Conservation (phyloP, 352 stramenopile species). For the Phytopythium cucurbitacearum region DNA sequence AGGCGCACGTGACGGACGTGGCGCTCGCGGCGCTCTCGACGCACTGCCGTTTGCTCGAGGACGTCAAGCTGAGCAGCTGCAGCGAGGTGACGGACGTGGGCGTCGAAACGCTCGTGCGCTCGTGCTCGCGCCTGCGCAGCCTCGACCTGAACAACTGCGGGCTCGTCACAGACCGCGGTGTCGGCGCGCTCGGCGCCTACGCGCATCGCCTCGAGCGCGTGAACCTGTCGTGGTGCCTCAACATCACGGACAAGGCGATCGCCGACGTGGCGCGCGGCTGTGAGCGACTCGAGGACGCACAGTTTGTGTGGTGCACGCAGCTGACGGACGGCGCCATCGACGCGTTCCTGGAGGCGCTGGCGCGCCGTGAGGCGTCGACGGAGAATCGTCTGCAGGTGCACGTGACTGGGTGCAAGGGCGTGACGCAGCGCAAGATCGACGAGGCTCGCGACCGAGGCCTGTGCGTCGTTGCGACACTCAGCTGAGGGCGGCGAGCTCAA, state of each 20-base stretch:
- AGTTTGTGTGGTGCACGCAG: slow-evolving; percentile 82
- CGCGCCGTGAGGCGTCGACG: slow-evolving; percentile 1
- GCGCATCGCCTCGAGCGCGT: slow-evolving; percentile 55
- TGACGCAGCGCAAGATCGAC: slow-evolving; percentile 31
- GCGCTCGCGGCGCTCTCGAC: slow-evolving; percentile 57
- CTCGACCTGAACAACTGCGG: slow-evolving; percentile 81
- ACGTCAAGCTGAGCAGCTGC: slow-evolving; percentile 73
- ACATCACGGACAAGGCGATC: slow-evolving; percentile 85
- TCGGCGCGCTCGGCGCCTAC: slow-evolving; percentile 44
- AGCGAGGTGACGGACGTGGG: slow-evolving; percentile 75
- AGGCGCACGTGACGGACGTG: slow-evolving; percentile 67
- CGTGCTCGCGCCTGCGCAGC: slow-evolving; percentile 41
- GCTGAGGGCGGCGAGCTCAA: background rate
- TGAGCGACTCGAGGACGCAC: slow-evolving; percentile 50
- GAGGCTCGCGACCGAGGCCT: slow-evolving; percentile 28
- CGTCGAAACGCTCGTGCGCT: slow-evolving; percentile 52
- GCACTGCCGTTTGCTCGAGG: slow-evolving; percentile 59
- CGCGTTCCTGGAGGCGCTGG: slow-evolving; percentile 31
- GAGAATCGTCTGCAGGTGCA: slow-evolving; percentile 33
- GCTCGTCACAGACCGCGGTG: slow-evolving; percentile 71
- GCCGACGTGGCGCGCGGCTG: slow-evolving; percentile 63
- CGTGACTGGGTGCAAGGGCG: slow-evolving; percentile 68
- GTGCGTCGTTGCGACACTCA: slow-evolving; percentile 15
- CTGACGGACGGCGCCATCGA: slow-evolving; percentile 66
- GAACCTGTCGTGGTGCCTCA: slow-evolving; percentile 87